Base-by-base conservation (phyloP, 176 grass and related monocot genomes). In the Bonia amplexicaulis region DNA sequence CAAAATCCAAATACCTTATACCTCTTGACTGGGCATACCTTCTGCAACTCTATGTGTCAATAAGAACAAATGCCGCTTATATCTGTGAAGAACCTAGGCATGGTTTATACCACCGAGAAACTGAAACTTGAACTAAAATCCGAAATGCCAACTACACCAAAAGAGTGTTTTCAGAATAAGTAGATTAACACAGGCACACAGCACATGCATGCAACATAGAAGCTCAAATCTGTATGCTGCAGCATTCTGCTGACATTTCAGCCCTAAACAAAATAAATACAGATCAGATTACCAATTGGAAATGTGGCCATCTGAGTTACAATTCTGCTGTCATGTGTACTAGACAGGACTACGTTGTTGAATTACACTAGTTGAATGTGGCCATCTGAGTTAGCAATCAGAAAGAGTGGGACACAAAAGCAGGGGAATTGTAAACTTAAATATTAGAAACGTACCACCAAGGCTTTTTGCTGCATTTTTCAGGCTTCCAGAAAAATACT, bases 391-490 rank as follows among this genome's bases (percentile, higher is more conserved):
- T 27, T 71, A 55, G 19, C 6, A 65, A 76, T 77, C 57, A 85
- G 16, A 74, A 82, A 74, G 14, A 63, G 45, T 37, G 23, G 26
- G 9, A 63, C 68, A 74, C 19, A 26, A 39, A 71, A 49, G 14
- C 13, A 48, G 7, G 45, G 85, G 61, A 44, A 26, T 37, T 66
- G 35, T 67, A 26, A 74, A 58, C 29, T 86, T 69, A 86, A 83
- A 33, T 80, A 48, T 66, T 82, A 84, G 76, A 89, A 68, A 22
- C 82, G 46, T 93, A 98, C 96, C 93, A 23, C 93, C 96, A 42
- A 98, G 91, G 73, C 89, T 95, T 88, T 95, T 98, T 76, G 96
- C 93, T 66, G 96, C 96, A 41, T 86, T 90, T 87, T 98, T 98
- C 57, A 98, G 84, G 73, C 93, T 95, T 80, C 93, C 93, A 59